Evolutionary conservation across 371 early-diverging fungal genomes (phyloP).

Genomic region (Mortierella sp.): DNA sequence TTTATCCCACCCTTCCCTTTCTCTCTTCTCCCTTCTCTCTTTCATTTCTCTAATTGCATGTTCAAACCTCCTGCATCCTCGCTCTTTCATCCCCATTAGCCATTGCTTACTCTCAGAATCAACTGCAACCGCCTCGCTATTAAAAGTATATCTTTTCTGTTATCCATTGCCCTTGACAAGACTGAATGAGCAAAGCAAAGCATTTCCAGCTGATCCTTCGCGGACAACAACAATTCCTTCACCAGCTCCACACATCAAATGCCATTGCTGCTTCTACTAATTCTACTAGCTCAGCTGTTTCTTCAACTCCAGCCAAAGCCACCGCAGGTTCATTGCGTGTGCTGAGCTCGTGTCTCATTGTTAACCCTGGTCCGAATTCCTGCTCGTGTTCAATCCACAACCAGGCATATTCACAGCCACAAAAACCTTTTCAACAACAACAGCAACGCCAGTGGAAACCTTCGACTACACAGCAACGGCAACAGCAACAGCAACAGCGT

Average conservation of each 20-base stretch:
- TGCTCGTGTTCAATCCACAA: constrained; percentile 33
- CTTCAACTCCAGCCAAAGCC: constrained; percentile 1
- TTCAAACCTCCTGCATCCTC: too few species aligned
- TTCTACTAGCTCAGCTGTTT: constrained; percentile 2
- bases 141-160: too few species aligned
- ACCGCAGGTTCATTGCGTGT: constrained; percentile 21
- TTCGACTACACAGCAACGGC: background rate
- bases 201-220: constrained; percentile 43
- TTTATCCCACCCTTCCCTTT: background rate
- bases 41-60: background rate
- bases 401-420: constrained; percentile 16
- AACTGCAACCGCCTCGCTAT: too few species aligned
- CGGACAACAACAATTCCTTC: constrained; percentile 33
- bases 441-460: background rate
- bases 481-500: background rate
- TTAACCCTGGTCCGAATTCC: constrained; percentile 19
- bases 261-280: constrained; percentile 3
- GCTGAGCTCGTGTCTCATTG: constrained; percentile 29
- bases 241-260: constrained; percentile 24
- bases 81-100: too few species aligned
- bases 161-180: background rate
- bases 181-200: constrained; percentile 51
- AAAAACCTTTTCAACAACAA: constrained; percentile 7
- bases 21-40: background rate
- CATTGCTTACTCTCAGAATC: too few species aligned